Evolutionary conservation across 176 grass and related monocot genomes (phyloP).

Genomic region (Ensete glaucum): DNA sequence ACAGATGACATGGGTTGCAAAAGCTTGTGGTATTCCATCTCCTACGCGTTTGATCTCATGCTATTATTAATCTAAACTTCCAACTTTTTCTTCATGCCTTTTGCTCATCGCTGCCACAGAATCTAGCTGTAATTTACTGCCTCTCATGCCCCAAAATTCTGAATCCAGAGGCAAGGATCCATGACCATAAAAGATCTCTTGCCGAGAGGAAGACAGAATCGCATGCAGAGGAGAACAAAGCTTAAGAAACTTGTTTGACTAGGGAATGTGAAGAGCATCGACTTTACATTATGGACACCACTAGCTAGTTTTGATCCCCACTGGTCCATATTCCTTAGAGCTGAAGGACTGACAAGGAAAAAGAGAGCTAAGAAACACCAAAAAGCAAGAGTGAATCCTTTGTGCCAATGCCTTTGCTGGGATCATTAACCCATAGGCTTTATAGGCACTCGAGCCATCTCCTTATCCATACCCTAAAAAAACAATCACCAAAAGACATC

Average conservation of each 20-base stretch:
- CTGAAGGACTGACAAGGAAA: no score
- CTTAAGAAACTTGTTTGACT: neutral
- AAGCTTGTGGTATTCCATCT: no score
- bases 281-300: neutral
- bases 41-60: no score
- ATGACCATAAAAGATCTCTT: neutral
- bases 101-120: no score
- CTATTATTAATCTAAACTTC: no score
- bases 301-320: neutral
- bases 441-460: neutral
- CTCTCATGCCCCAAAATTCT: no score
- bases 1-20: no score
- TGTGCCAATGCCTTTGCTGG: neutral
- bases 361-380: neutral
- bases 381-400: neutral
- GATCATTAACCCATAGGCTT: neutral
- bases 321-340: no score
- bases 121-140: no score
- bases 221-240: neutral
- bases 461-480: neutral
- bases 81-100: no score
- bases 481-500: neutral
- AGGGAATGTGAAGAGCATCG: neutral
- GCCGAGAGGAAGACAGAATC: neutral
- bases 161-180: no score